Evolutionary conservation across 345 rosid species (phyloP).

Genomic region (Populus euphratica): DNA sequence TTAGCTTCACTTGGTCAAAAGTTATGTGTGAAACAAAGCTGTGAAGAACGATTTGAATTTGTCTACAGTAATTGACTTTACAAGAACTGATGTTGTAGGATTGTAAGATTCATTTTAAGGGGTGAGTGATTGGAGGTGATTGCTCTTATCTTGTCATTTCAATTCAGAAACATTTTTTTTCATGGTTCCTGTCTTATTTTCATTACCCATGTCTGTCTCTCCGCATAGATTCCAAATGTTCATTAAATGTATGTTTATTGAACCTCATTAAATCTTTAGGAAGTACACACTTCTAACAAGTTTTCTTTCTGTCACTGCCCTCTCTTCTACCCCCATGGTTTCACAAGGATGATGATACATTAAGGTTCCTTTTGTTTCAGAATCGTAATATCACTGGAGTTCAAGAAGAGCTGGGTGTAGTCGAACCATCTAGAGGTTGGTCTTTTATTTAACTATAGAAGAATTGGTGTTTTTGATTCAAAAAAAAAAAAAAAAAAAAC

Average conservation of each 20-base stretch:
- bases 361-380: conserved; percentile 17
- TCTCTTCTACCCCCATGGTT: not conserved
- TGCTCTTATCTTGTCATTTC: not conserved
- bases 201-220: not conserved
- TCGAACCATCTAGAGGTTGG: conserved; percentile 29
- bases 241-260: not conserved
- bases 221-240: not conserved
- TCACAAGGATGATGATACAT: not conserved
- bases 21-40: not conserved
- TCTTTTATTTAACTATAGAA: not conserved
- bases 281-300: not conserved
- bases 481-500: too few relatives aligned
- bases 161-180: not conserved
- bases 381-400: conserved; percentile 38
- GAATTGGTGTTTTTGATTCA: not conserved
- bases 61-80: not conserved
- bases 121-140: not conserved
- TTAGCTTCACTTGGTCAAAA: not conserved
- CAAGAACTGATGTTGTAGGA: too few relatives aligned
- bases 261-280: not conserved
- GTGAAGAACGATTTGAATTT: not conserved
- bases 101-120: not conserved
- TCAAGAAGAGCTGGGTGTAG: conserved; percentile 22
- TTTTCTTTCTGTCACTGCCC: not conserved
- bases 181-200: not conserved